Conservation (phyloP, 2,329 filamentous ascomycete species). For the Periconia sp. region DNA sequence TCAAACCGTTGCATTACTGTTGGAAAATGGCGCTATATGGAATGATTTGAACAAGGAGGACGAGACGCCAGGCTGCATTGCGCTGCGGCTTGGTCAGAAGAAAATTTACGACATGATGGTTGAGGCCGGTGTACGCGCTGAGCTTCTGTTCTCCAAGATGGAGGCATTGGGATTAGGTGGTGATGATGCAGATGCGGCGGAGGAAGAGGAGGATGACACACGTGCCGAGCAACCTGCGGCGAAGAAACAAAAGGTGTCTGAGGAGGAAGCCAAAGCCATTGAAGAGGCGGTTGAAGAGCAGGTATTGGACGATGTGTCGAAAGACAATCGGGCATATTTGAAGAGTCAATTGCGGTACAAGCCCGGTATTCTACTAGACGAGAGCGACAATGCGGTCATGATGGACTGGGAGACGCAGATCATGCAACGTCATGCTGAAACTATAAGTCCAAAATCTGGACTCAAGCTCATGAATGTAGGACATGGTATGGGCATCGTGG, state of each 20-base stretch:
- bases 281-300: conserved; percentile 29
- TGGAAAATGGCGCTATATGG: conserved; percentile 48
- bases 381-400: conserved; percentile 84
- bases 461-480: conserved; percentile 83
- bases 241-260: conserved; percentile 42
- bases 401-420: conserved; percentile 92
- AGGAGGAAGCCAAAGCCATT: conserved; percentile 32
- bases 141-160: conserved; percentile 43
- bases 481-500: conserved; percentile 90
- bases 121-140: conserved; percentile 44
- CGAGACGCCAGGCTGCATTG: conserved; percentile 47
- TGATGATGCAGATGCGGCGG: conserved; percentile 24
- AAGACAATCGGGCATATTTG: conserved; percentile 50
- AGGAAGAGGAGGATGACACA: conserved; percentile 26
- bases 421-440: conserved; percentile 77
- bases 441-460: conserved; percentile 65
- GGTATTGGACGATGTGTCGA: conserved; percentile 40
- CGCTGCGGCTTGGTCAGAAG: conserved; percentile 39
- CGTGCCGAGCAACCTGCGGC: conserved; percentile 34
- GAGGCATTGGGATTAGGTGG: conserved; percentile 37
- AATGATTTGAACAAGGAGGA: conserved; percentile 46
- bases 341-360: conserved; percentile 41
- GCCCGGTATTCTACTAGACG: conserved; percentile 66
- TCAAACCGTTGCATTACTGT: conserved; percentile 37
- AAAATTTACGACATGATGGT: conserved; percentile 46